Evolutionary conservation across 2,329 filamentous ascomycete genomes (phyloP), one percentile per base, ranked within the genome.

Genomic region (Colletotrichum euphorbiae): DNA sequence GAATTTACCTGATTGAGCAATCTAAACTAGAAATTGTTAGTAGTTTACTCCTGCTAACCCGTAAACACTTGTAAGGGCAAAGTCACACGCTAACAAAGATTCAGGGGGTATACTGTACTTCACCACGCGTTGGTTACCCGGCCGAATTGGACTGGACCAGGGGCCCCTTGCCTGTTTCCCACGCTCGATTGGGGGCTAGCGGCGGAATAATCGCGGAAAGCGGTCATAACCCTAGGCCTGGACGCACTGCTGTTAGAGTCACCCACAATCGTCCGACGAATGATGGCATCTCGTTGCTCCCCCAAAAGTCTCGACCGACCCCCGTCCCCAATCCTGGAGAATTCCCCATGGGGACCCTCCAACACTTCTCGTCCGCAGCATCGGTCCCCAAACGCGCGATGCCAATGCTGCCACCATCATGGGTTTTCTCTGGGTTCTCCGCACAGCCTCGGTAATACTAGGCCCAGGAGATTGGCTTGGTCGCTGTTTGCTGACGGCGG

Each of bases 261-360:
- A n/a, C n/a, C 46, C 46, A 65, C 54, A 55, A 24, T 50, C 54
- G 61, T 59, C 36, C 7, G 65, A 65, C 65, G 61, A 68, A 68
- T 65, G 46, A 65, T 31, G 19, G 61, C 31, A 17, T 48, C 61
- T 59, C 40, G 33, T 55, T 50, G 60, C 48, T 60, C 28, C 65
- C 65, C 65, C 65, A 50, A 65, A 68, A 50, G 61, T 68, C 65
- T 65, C 54, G 65, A 68, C 65, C 65, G 61, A 55, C 54, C 61
- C 42, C 65, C 48, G 61, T 42, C 55, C 38, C 54, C 40, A 55
- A 42, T 11, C 24, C 33, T 38, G 42, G 54, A 55, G 54, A 60
- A 43, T 65, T 68, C 65, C 65, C 65, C 65, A 68, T 66, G 61
- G 65, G 65, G 43, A 61, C 61, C 61, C 60, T 48, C 12, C 19